phyloP scores from a whole-genome alignment of 2,329 filamentous ascomycete species.

The Aspergillus vadensis region DNA sequence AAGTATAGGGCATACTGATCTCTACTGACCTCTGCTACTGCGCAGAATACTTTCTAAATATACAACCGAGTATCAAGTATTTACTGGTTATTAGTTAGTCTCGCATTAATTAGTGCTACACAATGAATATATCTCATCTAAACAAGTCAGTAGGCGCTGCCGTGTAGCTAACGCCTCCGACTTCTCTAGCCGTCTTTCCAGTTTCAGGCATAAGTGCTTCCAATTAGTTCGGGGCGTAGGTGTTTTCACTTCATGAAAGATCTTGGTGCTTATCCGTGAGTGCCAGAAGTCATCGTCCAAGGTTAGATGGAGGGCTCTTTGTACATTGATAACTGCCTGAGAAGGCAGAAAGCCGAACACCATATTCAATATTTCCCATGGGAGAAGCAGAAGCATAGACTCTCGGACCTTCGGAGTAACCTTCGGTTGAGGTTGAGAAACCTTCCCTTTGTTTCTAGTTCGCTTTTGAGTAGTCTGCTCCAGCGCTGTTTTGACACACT shows the following conservation, averaged over 20 bases:
- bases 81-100: too few species aligned
- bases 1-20: too few species aligned
- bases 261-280: not conserved
- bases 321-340: not conserved
- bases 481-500: not conserved
- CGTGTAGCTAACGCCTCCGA: not conserved
- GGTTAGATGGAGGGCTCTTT: not conserved
- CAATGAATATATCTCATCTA: not conserved
- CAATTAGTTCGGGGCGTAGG: not conserved
- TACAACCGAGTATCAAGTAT: too few species aligned
- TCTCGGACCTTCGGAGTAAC: not conserved
- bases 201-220: not conserved
- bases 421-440: not conserved
- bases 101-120: too few species aligned
- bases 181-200: not conserved
- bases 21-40: too few species aligned
- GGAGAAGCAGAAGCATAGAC: not conserved
- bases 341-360: not conserved
- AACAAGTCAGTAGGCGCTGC: not conserved
- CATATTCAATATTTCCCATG: conserved; percentile 1
- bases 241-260: not conserved
- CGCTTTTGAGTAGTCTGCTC: not conserved
- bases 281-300: not conserved
- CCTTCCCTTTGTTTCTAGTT: not conserved
- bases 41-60: too few species aligned